These are phyloP conservation scores for Kokia cookei DNA, from an alignment of 441 rosid species.

Conservation along the genomic window DNA sequence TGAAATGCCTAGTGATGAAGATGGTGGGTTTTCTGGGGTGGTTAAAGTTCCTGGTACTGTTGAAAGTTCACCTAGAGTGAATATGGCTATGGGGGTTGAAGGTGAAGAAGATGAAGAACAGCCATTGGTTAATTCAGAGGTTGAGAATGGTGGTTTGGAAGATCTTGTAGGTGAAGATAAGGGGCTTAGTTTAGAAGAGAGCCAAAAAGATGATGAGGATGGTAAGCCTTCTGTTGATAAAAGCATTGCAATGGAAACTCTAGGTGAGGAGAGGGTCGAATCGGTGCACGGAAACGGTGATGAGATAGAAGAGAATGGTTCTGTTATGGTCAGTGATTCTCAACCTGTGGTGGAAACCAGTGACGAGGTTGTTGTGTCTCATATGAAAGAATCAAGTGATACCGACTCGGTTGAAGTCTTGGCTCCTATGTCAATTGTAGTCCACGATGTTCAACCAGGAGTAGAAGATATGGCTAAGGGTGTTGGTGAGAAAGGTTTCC, in stretches of 20 bases:
- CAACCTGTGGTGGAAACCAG: background rate
- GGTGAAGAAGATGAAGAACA: conserved; percentile 17
- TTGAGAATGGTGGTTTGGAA: conserved; percentile 6
- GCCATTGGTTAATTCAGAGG: background rate
- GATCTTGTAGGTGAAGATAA: conserved; percentile 14
- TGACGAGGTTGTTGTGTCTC: conserved; percentile 8
- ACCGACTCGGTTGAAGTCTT: background rate
- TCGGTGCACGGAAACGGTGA: background rate
- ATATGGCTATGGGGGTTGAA: conserved; percentile 14
- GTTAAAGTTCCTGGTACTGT: conserved; percentile 20
- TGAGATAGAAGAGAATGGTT: background rate
- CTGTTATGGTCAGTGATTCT: background rate
- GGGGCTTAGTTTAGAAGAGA: conserved; percentile 1
- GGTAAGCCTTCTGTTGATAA: conserved; percentile 10
- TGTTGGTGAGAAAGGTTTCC: conserved; percentile 11
- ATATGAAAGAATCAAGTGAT: conserved; percentile 9
- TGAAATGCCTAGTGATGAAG: conserved; percentile 31
- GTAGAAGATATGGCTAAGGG: background rate
- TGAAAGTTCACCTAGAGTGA: conserved; percentile 23
- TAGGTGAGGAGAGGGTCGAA: background rate
- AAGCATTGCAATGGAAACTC: conserved; percentile 5
- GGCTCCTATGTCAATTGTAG: background rate
- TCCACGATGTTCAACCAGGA: background rate
- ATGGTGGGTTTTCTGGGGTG: conserved; percentile 13
- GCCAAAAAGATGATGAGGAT: conserved; percentile 18